Base-by-base conservation (phyloP, 495 filamentous ascomycete genomes). In the Annulohypoxylon nitens region DNA sequence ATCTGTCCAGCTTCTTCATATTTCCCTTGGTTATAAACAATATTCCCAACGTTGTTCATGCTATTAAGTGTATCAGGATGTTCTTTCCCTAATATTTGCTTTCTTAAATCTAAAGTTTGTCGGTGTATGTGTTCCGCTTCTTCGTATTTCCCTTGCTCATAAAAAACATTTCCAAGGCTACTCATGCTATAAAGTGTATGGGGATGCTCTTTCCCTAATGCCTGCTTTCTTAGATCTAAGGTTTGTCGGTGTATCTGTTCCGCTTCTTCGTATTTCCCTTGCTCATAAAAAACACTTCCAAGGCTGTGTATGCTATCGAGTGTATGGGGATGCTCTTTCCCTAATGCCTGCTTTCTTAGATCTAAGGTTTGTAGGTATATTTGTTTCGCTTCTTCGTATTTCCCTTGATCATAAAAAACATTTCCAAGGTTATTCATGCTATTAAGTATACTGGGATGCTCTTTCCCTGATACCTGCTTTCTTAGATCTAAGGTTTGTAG, bases 61-160 rank as follows among this genome's bases (percentile, higher is more conserved):
- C n/a, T n/a, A n/a, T n/a, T n/a, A n/a, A 75, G 54, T 51, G 60
- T 75, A 3, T 58, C 0, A 11, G 53, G 68, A 62, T 73, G 47
- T 9, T 73, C 41, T 47, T 20, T 14, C 9, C 63, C 66, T 4
- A 14, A 12, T 11, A 43, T 4, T 2, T 43, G 2, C 36, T 8
- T 9, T 14, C 4, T 14, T 43, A 14, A 12, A 43, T 14, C 11
- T 4, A 43, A 43, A 0, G 1, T 43, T 4, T 14, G 36, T 18
- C 67, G 60, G 41, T 66, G 30, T 45, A 77, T 65, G 25, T 57
- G 4, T 57, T 75, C 62, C 2, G 67, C 63, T 53, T 76, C 64
- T 48, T 39, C 25, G 7, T 18, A 41, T 14, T 47, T 55, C 43
- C 9, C 41, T 30, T 68, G 14, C 3, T 18, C 4, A 3, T 18